These are phyloP conservation scores for Allomyces arbusculus DNA, from an alignment of 192 early-diverging fungal genomes.

Conservation along the genomic window DNA sequence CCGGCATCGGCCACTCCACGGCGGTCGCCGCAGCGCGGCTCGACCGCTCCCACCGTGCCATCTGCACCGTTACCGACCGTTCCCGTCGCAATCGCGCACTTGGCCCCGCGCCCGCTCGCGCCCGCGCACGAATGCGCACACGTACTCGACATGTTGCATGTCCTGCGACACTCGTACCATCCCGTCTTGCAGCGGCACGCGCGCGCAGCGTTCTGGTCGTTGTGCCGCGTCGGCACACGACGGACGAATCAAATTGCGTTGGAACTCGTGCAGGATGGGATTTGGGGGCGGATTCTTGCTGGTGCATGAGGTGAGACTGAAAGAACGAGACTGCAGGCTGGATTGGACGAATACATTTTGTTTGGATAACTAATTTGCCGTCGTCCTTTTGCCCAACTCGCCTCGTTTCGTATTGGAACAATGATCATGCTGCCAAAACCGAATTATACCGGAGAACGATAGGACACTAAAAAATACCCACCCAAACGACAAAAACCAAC, in stretches of 20 bases:
- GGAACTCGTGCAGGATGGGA: background rate
- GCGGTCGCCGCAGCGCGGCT: background rate
- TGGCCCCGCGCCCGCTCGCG: background rate
- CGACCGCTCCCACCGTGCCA: background rate
- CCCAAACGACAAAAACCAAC: too few relatives aligned
- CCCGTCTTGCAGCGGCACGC: background rate
- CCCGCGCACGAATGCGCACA: too few relatives aligned
- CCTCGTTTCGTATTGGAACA: too few relatives aligned
- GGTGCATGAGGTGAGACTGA: background rate
- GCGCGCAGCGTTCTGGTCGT: background rate
- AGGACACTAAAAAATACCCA: too few relatives aligned
- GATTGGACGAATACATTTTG: too few relatives aligned
- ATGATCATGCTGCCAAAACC: too few relatives aligned
- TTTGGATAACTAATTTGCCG: too few relatives aligned
- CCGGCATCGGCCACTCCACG: background rate
- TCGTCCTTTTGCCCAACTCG: too few relatives aligned
- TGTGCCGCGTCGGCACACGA: background rate
- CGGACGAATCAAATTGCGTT: background rate
- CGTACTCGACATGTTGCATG: background rate
- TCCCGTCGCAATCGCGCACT: background rate
- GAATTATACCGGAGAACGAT: too few relatives aligned
- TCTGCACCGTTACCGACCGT: background rate
- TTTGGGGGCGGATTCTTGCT: background rate
- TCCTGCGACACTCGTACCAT: background rate
- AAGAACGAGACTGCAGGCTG: too few relatives aligned